Evolutionary conservation across 108 stramenopile genomes (phyloP), one percentile per base, ranked within the genome.

Genomic region (Discostella pseudostelligera): DNA sequence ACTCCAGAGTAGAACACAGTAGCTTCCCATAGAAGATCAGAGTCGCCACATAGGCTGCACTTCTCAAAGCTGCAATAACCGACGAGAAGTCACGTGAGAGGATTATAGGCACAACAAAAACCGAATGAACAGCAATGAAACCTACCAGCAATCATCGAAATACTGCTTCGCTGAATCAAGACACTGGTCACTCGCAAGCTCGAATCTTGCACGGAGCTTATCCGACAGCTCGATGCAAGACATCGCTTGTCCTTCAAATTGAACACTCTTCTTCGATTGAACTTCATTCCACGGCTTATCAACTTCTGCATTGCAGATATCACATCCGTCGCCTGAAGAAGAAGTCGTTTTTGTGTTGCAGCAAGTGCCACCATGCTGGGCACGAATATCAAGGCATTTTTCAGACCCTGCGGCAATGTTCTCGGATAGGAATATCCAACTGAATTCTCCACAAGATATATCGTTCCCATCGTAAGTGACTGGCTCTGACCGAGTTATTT

Each of bases 41-140:
- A 1, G 26, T 68, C 56, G 37, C 74, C 74, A 46, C 74, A 76
- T 0, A 76, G 43, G 20, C 43, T 58, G 56, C 74, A 76, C 59
- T 45, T 57, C n/a, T 43, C 39, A 36, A 74, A 74, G 51, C 53
- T 54, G 53, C 6, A 28, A 29, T 54, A 13, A 54, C 28, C 24
- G 4, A 32, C 53, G 28, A 24, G 28, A 32, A 14, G 26, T 3
- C 53, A 54, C 9, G 50, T 25, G 11, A 9, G 25, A 4, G 25
- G 50, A 26, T 8, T 25, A 28, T 24, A 12, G 24, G 1, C 25
- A 51, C 8, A 6, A 25, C 2, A 26, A 21, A 51, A 3, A 25
- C 24, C 14, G 0, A 25, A 12, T 20, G 9, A 51, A 11, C 5
- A 20, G 24, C 9, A 6, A 1, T 9, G 25, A 28, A 25, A 54